These are phyloP conservation scores for Monotropa hypopitys DNA, from an alignment of 179 eudicot genomes.

Conservation along the genomic window DNA sequence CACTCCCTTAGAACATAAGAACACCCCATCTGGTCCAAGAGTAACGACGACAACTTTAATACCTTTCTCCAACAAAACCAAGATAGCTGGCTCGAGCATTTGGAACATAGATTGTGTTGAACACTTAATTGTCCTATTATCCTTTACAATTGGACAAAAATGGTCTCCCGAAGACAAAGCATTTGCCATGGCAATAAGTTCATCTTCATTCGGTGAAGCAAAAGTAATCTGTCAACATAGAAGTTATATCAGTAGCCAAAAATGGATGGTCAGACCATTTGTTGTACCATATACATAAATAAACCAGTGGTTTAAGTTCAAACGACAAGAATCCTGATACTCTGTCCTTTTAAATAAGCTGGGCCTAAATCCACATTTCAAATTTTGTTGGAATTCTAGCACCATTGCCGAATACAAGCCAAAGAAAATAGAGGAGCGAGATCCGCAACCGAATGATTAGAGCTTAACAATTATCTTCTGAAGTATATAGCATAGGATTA, in stretches of 20 bases:
- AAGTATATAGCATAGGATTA: background rate
- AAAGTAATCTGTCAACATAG: conserved; percentile 45
- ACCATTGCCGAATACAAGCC: background rate
- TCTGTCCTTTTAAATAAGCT: background rate
- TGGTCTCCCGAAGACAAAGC: conserved; percentile 32
- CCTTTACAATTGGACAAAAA: conserved; percentile 34
- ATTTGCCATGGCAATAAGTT: conserved; percentile 91
- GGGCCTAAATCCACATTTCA: background rate
- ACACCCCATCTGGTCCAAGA: conserved; percentile 67
- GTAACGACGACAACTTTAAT: conserved; percentile 62
- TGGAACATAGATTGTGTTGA: conserved; percentile 50
- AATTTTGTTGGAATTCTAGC: background rate
- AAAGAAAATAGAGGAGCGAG: background rate
- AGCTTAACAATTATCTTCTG: background rate
- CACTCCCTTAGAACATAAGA: conserved; percentile 55
- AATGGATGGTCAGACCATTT: background rate
- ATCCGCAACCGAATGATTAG: background rate
- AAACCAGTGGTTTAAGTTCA: background rate
- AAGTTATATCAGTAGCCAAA: background rate
- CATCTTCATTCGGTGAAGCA: conserved; percentile 91
- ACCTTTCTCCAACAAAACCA: conserved; percentile 60
- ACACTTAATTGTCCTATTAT: conserved; percentile 9
- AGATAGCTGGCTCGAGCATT: conserved; percentile 58
- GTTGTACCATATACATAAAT: background rate
- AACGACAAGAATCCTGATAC: background rate